A percentile compares a stretch with the other conserved stretches of the same genome.
Conservation (phyloP, 2,329 filamentous ascomycete species). For the Penicillium sp. region DNA sequence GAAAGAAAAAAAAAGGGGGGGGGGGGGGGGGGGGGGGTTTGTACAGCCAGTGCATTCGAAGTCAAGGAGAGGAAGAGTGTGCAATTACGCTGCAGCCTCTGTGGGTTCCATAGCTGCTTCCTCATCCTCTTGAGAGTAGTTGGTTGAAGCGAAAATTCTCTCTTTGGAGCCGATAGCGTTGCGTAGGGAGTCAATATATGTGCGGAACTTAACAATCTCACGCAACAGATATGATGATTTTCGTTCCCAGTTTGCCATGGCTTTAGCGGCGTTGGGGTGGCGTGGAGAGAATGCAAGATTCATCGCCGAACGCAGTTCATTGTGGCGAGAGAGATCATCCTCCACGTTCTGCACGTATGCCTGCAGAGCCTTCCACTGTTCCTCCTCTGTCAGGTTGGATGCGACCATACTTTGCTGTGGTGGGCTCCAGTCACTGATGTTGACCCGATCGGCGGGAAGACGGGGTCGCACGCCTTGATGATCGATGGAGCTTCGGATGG, state of each 20-base stretch:
- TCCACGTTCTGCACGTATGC: conserved; percentile 84
- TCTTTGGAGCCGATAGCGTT: conserved; percentile 68
- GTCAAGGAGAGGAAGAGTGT: neutral
- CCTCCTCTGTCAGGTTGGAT: conserved; percentile 72
- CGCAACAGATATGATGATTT: conserved; percentile 88
- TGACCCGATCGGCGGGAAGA: conserved; percentile 79
- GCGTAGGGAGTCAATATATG: conserved; percentile 83
- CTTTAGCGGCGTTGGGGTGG: conserved; percentile 74
- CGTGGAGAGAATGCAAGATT: conserved; percentile 84
- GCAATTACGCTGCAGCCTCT: neutral
- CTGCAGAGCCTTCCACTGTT: conserved; percentile 73
- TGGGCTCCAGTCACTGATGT: conserved; percentile 84
- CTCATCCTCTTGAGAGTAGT: conserved; percentile 8
- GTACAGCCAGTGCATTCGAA: conserved; percentile 10
- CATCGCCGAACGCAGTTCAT: conserved; percentile 83
- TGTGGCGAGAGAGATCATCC: conserved; percentile 80
- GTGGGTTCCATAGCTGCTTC: conserved; percentile 2
- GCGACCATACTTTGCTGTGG: conserved; percentile 88
- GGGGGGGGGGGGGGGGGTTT: conserved; percentile 8
- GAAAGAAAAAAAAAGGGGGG: neutral
- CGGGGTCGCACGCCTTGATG: conserved; percentile 63
- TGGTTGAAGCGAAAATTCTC: conserved; percentile 60
- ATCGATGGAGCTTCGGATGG: conserved; percentile 66
- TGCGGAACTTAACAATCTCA: conserved; percentile 95
- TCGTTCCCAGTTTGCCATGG: conserved; percentile 95